These are phyloP conservation scores for Aegle marmelos DNA, from an alignment of 345 rosid genomes.

Conservation along the genomic window DNA sequence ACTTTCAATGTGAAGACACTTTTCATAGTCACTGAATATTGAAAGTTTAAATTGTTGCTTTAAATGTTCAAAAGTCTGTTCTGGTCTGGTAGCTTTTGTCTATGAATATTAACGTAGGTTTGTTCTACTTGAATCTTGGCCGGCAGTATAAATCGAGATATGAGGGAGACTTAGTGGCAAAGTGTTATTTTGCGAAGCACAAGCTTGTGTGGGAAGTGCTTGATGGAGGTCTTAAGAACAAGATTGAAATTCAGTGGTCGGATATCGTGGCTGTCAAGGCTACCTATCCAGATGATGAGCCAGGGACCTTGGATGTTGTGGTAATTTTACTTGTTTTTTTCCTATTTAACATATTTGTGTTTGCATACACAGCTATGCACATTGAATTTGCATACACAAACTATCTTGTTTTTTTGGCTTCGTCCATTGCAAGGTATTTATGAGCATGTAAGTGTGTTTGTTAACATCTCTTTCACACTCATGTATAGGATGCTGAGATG, in stretches of 20 bases:
- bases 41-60: not conserved
- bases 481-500: not conserved
- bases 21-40: not conserved
- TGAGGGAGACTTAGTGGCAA: slow-evolving; percentile 75
- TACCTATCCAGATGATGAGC: slow-evolving; percentile 40
- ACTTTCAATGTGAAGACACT: not conserved
- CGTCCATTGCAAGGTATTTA: not conserved
- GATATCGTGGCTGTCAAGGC: slow-evolving; percentile 67
- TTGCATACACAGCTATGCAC: not conserved
- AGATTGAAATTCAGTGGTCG: slow-evolving; percentile 82
- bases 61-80: not conserved
- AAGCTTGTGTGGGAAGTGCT: slow-evolving; percentile 84
- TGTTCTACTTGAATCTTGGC: not conserved
- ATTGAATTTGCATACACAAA: not conserved
- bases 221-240: slow-evolving; percentile 73
- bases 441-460: not conserved
- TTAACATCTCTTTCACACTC: not conserved
- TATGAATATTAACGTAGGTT: not conserved
- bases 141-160: slow-evolving; percentile 58
- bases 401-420: not conserved
- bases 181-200: slow-evolving; percentile 77
- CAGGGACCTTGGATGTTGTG: slow-evolving; percentile 57
- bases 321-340: slow-evolving; percentile 27
- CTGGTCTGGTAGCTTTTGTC: too few species aligned
- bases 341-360: not conserved